A percentile compares a stretch with the other conserved stretches of the same genome.
These are phyloP conservation scores for Thielaviopsis punctulata DNA, from an alignment of 2,329 filamentous ascomycete species.

Conservation along the genomic window DNA sequence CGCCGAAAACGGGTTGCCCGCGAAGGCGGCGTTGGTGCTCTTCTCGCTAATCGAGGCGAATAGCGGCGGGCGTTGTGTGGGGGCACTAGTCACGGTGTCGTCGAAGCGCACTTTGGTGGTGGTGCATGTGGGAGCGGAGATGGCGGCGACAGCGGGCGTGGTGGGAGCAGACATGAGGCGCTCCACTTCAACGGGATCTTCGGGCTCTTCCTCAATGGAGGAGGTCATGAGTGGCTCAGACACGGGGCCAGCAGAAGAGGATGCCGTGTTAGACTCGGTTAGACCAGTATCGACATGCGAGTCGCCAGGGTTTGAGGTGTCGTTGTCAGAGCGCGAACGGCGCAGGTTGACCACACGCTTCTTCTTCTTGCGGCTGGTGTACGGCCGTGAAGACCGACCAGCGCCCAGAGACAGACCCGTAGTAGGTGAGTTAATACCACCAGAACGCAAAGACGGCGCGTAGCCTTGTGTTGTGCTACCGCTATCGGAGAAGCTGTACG, in stretches of 20 bases:
- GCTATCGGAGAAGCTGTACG: constrained; percentile 58
- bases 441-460: constrained; percentile 36
- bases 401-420: constrained; percentile 47
- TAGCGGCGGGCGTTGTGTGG: constrained; percentile 20
- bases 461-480: constrained; percentile 46
- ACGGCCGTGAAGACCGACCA: constrained; percentile 39
- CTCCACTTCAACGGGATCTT: constrained; percentile 24
- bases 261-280: constrained; percentile 21
- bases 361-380: constrained; percentile 60
- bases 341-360: constrained; percentile 67
- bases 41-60: constrained; percentile 19
- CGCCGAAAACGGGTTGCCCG: constrained; percentile 7
- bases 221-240: constrained; percentile 42
- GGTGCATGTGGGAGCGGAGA: not conserved
- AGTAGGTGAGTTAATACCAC: constrained; percentile 17
- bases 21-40: not conserved
- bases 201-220: constrained; percentile 42
- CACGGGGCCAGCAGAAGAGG: constrained; percentile 26
- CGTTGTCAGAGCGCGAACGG: constrained; percentile 34
- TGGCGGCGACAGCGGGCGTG: not conserved
- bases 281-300: constrained; percentile 35
- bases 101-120: constrained; percentile 9
- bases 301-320: constrained; percentile 24
- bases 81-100: constrained; percentile 21
- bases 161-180: not conserved